phyloP scores from a whole-genome alignment of 2,329 filamentous ascomycete species.

The Hysterium pulicare region DNA sequence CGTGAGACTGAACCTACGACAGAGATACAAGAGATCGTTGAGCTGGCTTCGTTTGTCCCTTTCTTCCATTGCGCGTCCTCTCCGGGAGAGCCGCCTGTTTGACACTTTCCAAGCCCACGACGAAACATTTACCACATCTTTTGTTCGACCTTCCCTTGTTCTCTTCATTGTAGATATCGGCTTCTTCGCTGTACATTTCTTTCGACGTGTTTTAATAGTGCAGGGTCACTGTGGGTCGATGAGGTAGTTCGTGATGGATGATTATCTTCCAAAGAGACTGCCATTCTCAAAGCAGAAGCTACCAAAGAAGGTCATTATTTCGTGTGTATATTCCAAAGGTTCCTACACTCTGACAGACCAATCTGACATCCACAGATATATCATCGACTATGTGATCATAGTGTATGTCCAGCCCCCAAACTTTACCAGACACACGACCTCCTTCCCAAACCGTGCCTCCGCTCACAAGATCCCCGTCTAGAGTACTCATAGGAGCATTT shows the following conservation, averaged over 20 bases:
- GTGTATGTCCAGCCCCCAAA: slow-evolving; percentile 42
- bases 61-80: slow-evolving; percentile 20
- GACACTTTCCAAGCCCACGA: slow-evolving; percentile 13
- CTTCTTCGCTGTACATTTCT: neutral
- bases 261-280: slow-evolving; percentile 42
- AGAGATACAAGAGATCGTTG: too few relatives aligned
- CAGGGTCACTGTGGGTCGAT: slow-evolving; percentile 9
- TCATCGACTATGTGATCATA: slow-evolving; percentile 58
- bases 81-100: slow-evolving; percentile 28
- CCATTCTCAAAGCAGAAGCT: slow-evolving; percentile 54
- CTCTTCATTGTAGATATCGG: slow-evolving; percentile 8
- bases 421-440: slow-evolving; percentile 28
- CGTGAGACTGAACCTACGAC: too few relatives aligned
- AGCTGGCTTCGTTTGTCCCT: too few relatives aligned
- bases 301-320: slow-evolving; percentile 50
- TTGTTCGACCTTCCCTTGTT: slow-evolving; percentile 5
- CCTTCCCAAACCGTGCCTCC: slow-evolving; percentile 18
- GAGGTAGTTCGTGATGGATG: slow-evolving; percentile 26
- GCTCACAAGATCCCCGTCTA: slow-evolving; percentile 28
- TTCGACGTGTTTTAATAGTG: neutral
- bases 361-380: slow-evolving; percentile 45
- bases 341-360: neutral
- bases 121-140: slow-evolving; percentile 8
- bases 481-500: slow-evolving; percentile 51
- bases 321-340: slow-evolving; percentile 38